Evolutionary conservation across 345 rosid species (phyloP), one percentile per base, ranked within the genome.

Genomic region (Murraya koenigii): DNA sequence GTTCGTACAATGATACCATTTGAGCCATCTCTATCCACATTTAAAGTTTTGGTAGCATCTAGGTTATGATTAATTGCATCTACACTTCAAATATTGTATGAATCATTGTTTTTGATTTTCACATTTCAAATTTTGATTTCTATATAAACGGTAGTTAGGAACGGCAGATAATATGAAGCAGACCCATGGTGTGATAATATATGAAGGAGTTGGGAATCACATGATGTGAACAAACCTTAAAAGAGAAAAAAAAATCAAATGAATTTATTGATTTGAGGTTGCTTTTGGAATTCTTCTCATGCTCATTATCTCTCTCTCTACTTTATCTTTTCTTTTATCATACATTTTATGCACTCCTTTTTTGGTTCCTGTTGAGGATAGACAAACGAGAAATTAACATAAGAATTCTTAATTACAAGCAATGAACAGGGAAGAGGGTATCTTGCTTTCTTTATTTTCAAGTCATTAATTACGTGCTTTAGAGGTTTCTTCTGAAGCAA

Each of bases 31-130:
- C 54, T 84, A 67, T 81, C 77, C 36, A 86, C 81, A 86, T 85
- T 88, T 84, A 89, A 87, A 86, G 88, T 84, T 89, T 86, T 88
- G 90, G 91, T 86, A 85, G 61, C 88, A 83, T 86, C 75, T 23
- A 80, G 80, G 84, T 89, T 89, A 86, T 87, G 87, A 89, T 83
- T 89, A 78, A 77, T 60, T 71, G 59, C 74, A 82, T 81, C 88
- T 49, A 80, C 92, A 67, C 76, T 83, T 89, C 88, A 85, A 87
- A 81, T 66, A 67, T 55, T 33, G 41, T 30, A 38, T 20, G 39
- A 22, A 77, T 66, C 13, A 26, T 9, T 11, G 33, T 52, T 38
- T 54, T 44, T 39, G 17, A 15, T 75, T 62, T 64, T 39, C 47
- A 47, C 15, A 59, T 82, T 59, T 22, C 70, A 35, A 65, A 7